phyloP scores from a whole-genome alignment of 2,329 filamentous ascomycete genomes.

The Fusarium sp. region DNA sequence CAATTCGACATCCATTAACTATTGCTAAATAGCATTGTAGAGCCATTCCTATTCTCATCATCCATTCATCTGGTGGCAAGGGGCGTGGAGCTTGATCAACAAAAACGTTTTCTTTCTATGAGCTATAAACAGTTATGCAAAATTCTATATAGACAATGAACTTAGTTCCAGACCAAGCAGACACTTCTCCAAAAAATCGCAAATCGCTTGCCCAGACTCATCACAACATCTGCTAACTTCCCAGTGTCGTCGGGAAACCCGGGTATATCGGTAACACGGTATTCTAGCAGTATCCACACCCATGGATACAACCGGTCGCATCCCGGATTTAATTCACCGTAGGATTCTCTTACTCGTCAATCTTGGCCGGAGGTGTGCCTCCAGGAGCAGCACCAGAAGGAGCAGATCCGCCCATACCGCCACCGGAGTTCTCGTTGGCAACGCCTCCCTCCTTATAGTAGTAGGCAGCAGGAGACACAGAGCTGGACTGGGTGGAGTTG shows the following conservation, averaged over 20 bases:
- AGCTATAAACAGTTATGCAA: not conserved
- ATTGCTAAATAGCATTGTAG: not conserved
- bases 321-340: not conserved
- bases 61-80: not conserved
- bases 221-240: not conserved
- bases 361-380: not conserved
- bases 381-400: constrained; percentile 12
- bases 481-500: constrained; percentile 47
- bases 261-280: not conserved
- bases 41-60: not conserved
- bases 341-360: not conserved
- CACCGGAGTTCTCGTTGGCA: constrained; percentile 33
- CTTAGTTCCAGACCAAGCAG: not conserved
- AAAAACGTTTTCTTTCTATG: not conserved
- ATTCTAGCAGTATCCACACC: not conserved
- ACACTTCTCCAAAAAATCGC: not conserved
- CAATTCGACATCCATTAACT: too few species aligned
- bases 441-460: constrained; percentile 38
- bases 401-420: constrained; percentile 10
- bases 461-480: constrained; percentile 31
- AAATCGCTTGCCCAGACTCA: not conserved
- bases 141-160: not conserved
- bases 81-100: not conserved
- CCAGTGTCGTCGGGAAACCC: not conserved
- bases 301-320: not conserved